Base-by-base conservation (phyloP, 2,329 filamentous ascomycete species). In the Monosporascus ibericus region DNA sequence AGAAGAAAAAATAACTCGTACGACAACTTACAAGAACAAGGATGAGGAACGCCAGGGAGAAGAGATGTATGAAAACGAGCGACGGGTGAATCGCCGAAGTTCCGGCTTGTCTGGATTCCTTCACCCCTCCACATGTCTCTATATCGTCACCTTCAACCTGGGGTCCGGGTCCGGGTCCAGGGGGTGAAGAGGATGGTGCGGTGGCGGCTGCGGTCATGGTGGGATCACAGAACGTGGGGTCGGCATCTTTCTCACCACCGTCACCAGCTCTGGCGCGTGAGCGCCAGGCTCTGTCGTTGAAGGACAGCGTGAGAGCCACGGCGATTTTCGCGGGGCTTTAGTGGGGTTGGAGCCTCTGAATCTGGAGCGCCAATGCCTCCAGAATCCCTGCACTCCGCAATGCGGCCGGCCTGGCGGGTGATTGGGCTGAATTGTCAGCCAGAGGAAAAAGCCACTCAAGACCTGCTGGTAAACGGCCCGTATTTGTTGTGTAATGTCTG, bases 301-400 rank as follows among this genome's bases (percentile, higher is more conserved):
- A 47, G 27, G 55, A 51, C 59, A 63, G 53, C 52, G 52, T 58
- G 55, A 57, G 48, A 55, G 61, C 58, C 62, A 66, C 64, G 64
- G 64, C 64, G 64, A 62, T 52, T 65, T 61, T 61, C 63, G 63
- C 64, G 64, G 64, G 62, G 62, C 56, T 65, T 62, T 66, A 62
- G 62, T 62, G 64, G 64, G 62, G 63, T 63, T 47, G 42, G n/a
- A 42, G 44, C 54, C 50, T 53, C 51, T 52, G 18, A 51, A 48
- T 56, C 58, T 56, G 55, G 57, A 57, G 57, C 55, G 36, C 52
- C 54, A 53, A 51, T 52, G 20, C 50, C 53, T 49, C 39, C 49
- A 48, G 51, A 42, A 52, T 37, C 52, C 55, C 47, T 38, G 53
- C 20, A 46, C 39, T 47, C 48, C 34, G 30, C 39, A 54, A 50